Percentiles rank a stretch among this genome's conserved stretches.
Evolutionary conservation across 768 basidiomycete genomes (phyloP).

Genomic region (Boletus reticuloceps): DNA sequence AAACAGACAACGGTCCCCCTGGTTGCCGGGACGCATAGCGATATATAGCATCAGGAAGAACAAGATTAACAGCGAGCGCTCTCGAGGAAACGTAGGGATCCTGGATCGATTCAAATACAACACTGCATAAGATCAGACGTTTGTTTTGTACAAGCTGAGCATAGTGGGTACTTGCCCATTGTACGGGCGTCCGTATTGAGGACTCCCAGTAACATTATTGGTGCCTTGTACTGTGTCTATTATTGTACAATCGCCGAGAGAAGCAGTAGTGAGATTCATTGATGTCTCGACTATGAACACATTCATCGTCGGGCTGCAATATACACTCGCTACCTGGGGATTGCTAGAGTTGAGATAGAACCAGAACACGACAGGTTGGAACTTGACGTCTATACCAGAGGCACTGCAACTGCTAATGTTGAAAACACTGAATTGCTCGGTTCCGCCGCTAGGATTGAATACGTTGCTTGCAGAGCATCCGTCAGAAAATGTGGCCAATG

Average conservation of each 20-base stretch:
- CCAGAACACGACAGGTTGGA: slow-evolving; percentile 69
- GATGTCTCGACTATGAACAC: slow-evolving; percentile 42
- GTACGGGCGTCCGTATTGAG: slow-evolving; percentile 46
- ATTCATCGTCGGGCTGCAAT: slow-evolving; percentile 53
- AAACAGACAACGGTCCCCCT: slow-evolving; percentile 43
- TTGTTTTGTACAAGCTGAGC: neutral
- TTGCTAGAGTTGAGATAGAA: slow-evolving; percentile 42
- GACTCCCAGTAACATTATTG: slow-evolving; percentile 53
- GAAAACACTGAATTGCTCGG: slow-evolving; percentile 50
- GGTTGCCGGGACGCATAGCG: slow-evolving; percentile 43
- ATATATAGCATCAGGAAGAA: slow-evolving; percentile 62
- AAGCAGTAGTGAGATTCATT: slow-evolving; percentile 42
- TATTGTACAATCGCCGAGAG: slow-evolving; percentile 37
- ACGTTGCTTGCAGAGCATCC: slow-evolving; percentile 41
- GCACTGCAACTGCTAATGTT: slow-evolving; percentile 33
- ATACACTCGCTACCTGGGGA: slow-evolving; percentile 47
- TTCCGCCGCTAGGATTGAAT: slow-evolving; percentile 38
- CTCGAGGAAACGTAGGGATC: slow-evolving; percentile 52
- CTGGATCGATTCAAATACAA: slow-evolving; percentile 36
- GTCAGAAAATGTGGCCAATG: slow-evolving; percentile 44
- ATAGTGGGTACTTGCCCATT: slow-evolving; percentile 48
- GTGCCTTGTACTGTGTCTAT: slow-evolving; percentile 28
- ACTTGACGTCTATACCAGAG: slow-evolving; percentile 32
- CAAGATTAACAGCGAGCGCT: slow-evolving; percentile 45
- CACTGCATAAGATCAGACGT: slow-evolving; percentile 26